Evolutionary conservation across 371 early-diverging fungal species (phyloP).

Genomic region (Parasitella parasitica): DNA sequence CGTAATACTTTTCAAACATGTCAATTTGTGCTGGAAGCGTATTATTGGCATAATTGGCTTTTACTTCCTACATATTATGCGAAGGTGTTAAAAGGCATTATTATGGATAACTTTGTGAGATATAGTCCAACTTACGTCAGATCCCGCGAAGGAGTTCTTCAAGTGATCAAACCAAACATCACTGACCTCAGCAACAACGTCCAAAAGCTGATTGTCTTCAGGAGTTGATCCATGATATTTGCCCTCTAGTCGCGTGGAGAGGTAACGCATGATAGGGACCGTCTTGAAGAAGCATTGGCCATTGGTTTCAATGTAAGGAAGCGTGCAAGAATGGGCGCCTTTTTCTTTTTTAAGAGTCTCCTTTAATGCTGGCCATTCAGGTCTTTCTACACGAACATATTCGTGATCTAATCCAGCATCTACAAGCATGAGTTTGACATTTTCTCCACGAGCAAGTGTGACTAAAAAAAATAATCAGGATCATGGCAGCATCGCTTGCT

Average conservation of each 20-base stretch:
- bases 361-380: slow-evolving; percentile 6
- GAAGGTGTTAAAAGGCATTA: not conserved
- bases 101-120: too few relatives aligned
- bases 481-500: not conserved
- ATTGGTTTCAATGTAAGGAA: slow-evolving; percentile 23
- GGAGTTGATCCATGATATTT: slow-evolving; percentile 27
- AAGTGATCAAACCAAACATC: slow-evolving; percentile 2
- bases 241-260: slow-evolving; percentile 19
- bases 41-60: not conserved
- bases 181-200: slow-evolving; percentile 11
- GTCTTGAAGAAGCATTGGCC: slow-evolving; percentile 16
- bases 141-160: not conserved
- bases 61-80: not conserved
- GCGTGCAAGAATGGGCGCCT: slow-evolving; percentile 7
- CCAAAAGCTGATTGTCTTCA: slow-evolving; percentile 19
- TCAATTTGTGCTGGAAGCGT: slow-evolving; percentile 1
- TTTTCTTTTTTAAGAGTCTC: not conserved
- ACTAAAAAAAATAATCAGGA: not conserved
- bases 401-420: slow-evolving; percentile 27
- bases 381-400: slow-evolving; percentile 13
- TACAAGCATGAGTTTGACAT: slow-evolving; percentile 19
- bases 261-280: slow-evolving; percentile 25
- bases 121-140: slow-evolving; percentile 4
- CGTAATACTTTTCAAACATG: slow-evolving; percentile 18
- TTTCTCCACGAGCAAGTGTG: slow-evolving; percentile 22